Percentiles rank a stretch among this genome's conserved stretches.
Evolutionary conservation across 305 asterid species (phyloP).

Genomic region (Fraxinus xanthoxyloides): DNA sequence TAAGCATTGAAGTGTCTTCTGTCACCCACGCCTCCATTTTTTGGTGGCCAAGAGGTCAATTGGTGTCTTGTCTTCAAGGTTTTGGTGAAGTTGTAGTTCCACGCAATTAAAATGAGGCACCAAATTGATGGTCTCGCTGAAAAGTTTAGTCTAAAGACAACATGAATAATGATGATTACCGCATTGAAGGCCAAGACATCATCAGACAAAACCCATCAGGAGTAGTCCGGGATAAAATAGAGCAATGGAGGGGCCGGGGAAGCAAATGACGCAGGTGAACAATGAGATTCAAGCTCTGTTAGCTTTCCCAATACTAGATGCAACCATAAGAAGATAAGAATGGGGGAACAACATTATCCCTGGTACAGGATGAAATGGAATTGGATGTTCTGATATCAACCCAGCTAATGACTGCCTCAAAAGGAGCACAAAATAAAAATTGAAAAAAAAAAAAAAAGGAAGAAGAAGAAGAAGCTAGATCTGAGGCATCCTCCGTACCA

Average conservation of each 20-base stretch:
- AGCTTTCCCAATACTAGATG: not conserved
- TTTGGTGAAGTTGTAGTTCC: not conserved
- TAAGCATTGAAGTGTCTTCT: not conserved
- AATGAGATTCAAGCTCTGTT: not conserved
- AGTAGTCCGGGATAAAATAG: not conserved
- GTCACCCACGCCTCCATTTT: not conserved
- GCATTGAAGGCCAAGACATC: not conserved
- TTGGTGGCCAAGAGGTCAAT: not conserved
- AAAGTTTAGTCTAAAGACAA: not conserved
- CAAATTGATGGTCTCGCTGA: not conserved
- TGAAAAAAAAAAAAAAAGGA: too few relatives aligned
- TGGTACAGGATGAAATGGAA: not conserved
- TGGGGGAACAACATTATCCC: not conserved
- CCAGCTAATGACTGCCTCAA: not conserved
- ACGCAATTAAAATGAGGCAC: not conserved
- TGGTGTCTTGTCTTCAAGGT: not conserved
- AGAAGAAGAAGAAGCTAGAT: not conserved
- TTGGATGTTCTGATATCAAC: not conserved
- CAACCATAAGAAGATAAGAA: not conserved
- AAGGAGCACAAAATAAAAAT: not conserved
- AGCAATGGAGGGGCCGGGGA: not conserved
- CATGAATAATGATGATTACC: not conserved
- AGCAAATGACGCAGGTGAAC: not conserved
- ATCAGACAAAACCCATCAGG: not conserved
- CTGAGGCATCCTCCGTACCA: not conserved